Base-by-base conservation (phyloP, 352 stramenopile species). In the Phytophthora pistaciae region DNA sequence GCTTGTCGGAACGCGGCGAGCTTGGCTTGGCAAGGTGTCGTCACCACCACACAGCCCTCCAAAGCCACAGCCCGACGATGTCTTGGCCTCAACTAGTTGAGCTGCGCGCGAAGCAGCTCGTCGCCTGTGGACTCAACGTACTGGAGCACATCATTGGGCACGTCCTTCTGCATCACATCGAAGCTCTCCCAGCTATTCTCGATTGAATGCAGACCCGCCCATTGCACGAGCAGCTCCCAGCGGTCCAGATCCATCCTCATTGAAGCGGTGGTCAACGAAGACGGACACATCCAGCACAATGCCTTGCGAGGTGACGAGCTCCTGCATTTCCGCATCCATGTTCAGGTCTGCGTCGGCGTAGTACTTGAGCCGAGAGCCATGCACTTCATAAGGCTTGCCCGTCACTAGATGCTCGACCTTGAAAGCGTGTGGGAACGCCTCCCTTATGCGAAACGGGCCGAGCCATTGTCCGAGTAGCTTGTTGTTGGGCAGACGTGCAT, bases 261-360 rank as follows among this genome's bases (percentile, higher is more conserved):
- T 65, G 31, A 40, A 57, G 29, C 48, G 27, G 14, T 65, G 29
- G 10, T 42, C 46, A 48, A 65, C n/a, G 20, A 65, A 65, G 5
- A 18, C 20, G 23, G 27, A 16, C 42, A 65, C 59, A 57, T 56
- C 46, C 6, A 50, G 48, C n/a, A 65, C 42, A 3, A 65, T 56
- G 10, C 46, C 59, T 50, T 57, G 59, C 5, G 42, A 57, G 2
- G n/a, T 48, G 3, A 58, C 59, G 11, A 65, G 58, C 23, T 65
- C 58, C 14, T 49, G 46, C 44, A 57, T 54, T 16, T 65, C 58
- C 9, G 16, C 29, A 21, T 42, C 25, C 59, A 50, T 65, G 48
- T 65, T 65, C 18, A 57, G 29, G 3, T 65, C 46, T 1, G 44
- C 0, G 7, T 65, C 46, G 0, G 58, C 46, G 7, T 65, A 65